These are phyloP conservation scores for Xerocomus minutiporus DNA, from an alignment of 1,284 basidiomycete species.

Conservation along the genomic window DNA sequence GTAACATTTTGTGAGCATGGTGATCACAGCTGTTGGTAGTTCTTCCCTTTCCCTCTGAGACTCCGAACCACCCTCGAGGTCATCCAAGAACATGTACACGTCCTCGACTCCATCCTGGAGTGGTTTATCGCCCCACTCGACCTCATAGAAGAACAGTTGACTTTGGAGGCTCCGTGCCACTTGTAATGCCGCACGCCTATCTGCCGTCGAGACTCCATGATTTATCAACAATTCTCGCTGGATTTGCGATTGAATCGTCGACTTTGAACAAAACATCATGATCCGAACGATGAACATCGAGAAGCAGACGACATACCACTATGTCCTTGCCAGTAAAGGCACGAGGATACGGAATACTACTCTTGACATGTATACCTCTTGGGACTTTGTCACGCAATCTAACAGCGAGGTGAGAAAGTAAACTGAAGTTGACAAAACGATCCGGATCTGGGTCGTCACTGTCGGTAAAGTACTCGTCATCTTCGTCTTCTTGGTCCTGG, in stretches of 20 bases:
- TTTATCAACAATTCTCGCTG: constrained; percentile 65
- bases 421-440: constrained; percentile 79
- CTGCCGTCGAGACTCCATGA: constrained; percentile 64
- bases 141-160: constrained; percentile 95
- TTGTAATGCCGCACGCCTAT: constrained; percentile 77
- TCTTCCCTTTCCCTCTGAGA: constrained; percentile 62
- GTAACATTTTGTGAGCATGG: constrained; percentile 80
- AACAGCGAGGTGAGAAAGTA: constrained; percentile 86
- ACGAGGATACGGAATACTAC: constrained; percentile 79
- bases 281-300: not conserved
- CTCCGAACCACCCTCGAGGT: constrained; percentile 65
- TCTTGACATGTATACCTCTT: constrained; percentile 84
- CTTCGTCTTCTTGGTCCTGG: constrained; percentile 46
- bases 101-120: constrained; percentile 90
- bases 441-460: constrained; percentile 73
- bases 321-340: constrained; percentile 92
- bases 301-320: constrained; percentile 59
- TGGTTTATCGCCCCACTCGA: constrained; percentile 87
- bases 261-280: constrained; percentile 40
- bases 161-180: constrained; percentile 87
- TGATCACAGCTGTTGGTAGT: constrained; percentile 81
- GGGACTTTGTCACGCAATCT: constrained; percentile 84
- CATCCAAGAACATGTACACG: constrained; percentile 94
- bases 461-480: constrained; percentile 57
- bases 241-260: constrained; percentile 78